Percentiles rank a stretch among this genome's conserved stretches.
Evolutionary conservation across 805 yeast genomes (phyloP).

Genomic region (Suhomyces sp.): DNA sequence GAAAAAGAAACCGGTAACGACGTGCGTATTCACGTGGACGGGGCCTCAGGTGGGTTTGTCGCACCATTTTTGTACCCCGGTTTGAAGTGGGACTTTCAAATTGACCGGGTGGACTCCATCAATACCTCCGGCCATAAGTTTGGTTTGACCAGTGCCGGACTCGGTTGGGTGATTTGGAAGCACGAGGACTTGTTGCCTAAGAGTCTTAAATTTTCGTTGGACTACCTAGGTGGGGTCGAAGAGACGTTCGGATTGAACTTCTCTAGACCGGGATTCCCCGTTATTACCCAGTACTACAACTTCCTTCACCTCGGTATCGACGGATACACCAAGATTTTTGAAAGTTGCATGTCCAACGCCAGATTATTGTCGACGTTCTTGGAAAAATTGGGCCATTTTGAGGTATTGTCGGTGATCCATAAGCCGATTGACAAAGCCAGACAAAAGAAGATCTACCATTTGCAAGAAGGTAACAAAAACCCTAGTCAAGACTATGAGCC

Average conservation of each 20-base stretch:
- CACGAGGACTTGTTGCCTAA: constrained; percentile 62
- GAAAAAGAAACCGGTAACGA: constrained; percentile 63
- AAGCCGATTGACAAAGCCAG: constrained; percentile 40
- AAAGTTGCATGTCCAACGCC: constrained; percentile 66
- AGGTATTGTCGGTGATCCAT: constrained; percentile 76
- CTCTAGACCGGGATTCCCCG: constrained; percentile 91
- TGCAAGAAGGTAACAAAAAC: constrained; percentile 10
- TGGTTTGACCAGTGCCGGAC: constrained; percentile 86
- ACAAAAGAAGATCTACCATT: constrained; percentile 16
- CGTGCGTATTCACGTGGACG: constrained; percentile 89
- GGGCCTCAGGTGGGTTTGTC: constrained; percentile 86
- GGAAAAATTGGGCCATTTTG: constrained; percentile 64
- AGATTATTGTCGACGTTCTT: constrained; percentile 61
- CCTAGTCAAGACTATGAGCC: constrained; percentile 53
- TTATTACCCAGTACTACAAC: constrained; percentile 82
- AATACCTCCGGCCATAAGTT: constrained; percentile 92
- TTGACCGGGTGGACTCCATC: constrained; percentile 75
- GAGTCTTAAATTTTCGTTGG: constrained; percentile 70
- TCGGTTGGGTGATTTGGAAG: constrained; percentile 91
- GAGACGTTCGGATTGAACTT: constrained; percentile 84
- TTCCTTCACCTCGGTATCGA: constrained; percentile 65
- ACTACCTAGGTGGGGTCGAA: constrained; percentile 85
- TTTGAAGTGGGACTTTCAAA: constrained; percentile 77
- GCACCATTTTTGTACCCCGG: constrained; percentile 83
- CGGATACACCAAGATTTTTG: constrained; percentile 68